phyloP scores from a whole-genome alignment of 2,329 filamentous ascomycete genomes.

The Fusarium caatingaense region DNA sequence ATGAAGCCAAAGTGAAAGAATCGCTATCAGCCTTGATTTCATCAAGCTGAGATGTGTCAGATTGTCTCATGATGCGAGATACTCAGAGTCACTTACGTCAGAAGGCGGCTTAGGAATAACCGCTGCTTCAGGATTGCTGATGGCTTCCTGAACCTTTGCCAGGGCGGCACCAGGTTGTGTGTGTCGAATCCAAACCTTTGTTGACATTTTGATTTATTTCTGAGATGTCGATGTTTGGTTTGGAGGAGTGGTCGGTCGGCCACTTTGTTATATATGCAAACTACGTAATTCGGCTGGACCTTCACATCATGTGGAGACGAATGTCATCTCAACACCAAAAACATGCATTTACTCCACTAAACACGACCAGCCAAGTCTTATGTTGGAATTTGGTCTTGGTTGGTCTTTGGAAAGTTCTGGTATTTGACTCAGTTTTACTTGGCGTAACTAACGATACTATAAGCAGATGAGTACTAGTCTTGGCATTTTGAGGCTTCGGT shows the following conservation, averaged over 20 bases:
- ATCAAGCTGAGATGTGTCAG: conserved; percentile 41
- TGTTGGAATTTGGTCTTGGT: background rate
- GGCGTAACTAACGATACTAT: background rate
- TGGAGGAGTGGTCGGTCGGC: background rate
- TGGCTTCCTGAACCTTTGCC: conserved; percentile 39
- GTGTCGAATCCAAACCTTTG: conserved; percentile 32
- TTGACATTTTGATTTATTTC: conserved; percentile 24
- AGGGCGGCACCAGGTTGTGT: conserved; percentile 22
- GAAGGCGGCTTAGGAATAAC: conserved; percentile 37
- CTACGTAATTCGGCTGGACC: conserved; percentile 32
- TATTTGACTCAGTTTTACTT: background rate
- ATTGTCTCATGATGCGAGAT: background rate
- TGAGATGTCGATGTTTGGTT: background rate
- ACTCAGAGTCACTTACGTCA: conserved; percentile 25
- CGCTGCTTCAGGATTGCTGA: conserved; percentile 22
- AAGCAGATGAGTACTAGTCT: background rate
- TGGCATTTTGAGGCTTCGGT: background rate
- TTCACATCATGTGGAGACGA: conserved; percentile 21
- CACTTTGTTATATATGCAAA: background rate
- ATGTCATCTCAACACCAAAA: background rate
- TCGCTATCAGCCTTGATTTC: conserved; percentile 53
- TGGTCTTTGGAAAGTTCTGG: background rate
- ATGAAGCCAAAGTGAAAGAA: conserved; percentile 61
- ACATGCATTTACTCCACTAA: background rate
- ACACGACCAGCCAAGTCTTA: background rate